Conservation (phyloP, 2,329 filamentous ascomycete genomes). For the Fusarium oligoseptatum region DNA sequence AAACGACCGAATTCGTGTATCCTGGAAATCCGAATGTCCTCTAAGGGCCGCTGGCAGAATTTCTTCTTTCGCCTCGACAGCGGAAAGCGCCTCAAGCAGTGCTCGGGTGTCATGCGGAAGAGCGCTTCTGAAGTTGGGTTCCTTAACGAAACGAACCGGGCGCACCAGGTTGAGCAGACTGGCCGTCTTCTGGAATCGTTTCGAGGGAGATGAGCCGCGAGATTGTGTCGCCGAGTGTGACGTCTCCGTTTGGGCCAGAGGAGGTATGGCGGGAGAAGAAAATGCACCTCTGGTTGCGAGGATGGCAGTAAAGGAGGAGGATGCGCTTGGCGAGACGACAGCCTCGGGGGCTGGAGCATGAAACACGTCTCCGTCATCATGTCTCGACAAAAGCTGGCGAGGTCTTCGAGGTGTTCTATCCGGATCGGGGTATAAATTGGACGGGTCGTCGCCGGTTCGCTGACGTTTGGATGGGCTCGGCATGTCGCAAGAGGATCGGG, state of each 20-base stretch:
- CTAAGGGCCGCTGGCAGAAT: constrained; percentile 14
- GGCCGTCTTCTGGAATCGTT: constrained; percentile 7
- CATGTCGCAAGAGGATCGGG: background rate
- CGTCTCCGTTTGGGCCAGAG: background rate
- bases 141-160: constrained; percentile 8
- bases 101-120: background rate
- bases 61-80: constrained; percentile 5
- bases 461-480: background rate
- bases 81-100: background rate
- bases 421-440: background rate
- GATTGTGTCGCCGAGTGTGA: constrained; percentile 4
- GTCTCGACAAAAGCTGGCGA: background rate
- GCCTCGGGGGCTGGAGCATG: background rate
- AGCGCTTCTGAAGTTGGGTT: background rate
- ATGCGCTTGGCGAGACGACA: background rate
- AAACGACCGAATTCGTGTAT: background rate
- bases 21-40: background rate
- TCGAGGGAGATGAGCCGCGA: constrained; percentile 1
- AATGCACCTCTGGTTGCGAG: background rate
- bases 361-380: background rate
- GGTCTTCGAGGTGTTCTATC: background rate
- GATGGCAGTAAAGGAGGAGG: background rate
- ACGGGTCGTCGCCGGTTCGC: background rate
- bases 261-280: background rate
- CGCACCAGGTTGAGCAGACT: constrained; percentile 7